A percentile compares a stretch with the other conserved stretches of the same genome.
phyloP scores from a whole-genome alignment of 345 rosid genomes.

The Abelmoschus esculentus region DNA sequence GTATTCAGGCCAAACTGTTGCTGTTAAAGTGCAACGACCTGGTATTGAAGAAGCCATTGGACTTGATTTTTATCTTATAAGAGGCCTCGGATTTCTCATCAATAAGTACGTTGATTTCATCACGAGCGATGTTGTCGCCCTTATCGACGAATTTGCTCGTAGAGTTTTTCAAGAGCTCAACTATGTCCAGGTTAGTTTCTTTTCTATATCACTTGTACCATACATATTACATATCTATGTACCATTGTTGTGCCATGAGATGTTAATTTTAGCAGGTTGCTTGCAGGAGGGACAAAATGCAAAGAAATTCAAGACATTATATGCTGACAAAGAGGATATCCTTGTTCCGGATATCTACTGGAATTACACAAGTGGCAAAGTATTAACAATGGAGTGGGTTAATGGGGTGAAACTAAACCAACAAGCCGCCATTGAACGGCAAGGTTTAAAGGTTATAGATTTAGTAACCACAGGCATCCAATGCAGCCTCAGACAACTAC shows the following conservation, averaged over 20 bases:
- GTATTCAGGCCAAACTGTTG: too few relatives aligned
- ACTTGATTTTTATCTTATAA: conserved; percentile 75
- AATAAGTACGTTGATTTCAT: conserved; percentile 72
- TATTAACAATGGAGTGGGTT: conserved; percentile 95
- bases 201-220: too few relatives aligned
- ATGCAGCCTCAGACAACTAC: conserved; percentile 88
- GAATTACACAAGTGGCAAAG: conserved; percentile 86
- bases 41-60: conserved; percentile 51
- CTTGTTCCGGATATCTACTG: conserved; percentile 95
- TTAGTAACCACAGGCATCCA: conserved; percentile 90
- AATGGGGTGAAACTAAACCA: conserved; percentile 84
- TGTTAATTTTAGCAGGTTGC: too few relatives aligned
- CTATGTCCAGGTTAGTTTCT: too few relatives aligned
- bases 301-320: conserved; percentile 76
- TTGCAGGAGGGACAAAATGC: conserved; percentile 97
- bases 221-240: too few relatives aligned
- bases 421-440: conserved; percentile 80
- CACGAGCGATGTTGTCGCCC: neutral
- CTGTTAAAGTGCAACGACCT: too few relatives aligned
- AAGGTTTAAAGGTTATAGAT: conserved; percentile 91
- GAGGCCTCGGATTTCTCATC: conserved; percentile 67
- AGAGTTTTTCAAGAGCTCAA: too few relatives aligned
- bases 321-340: conserved; percentile 87
- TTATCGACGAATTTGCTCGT: too few relatives aligned
- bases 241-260: too few relatives aligned